A percentile compares a stretch with the other conserved stretches of the same genome.
phyloP scores from a whole-genome alignment of 495 filamentous ascomycete species.

The Penicillium crystallinum region DNA sequence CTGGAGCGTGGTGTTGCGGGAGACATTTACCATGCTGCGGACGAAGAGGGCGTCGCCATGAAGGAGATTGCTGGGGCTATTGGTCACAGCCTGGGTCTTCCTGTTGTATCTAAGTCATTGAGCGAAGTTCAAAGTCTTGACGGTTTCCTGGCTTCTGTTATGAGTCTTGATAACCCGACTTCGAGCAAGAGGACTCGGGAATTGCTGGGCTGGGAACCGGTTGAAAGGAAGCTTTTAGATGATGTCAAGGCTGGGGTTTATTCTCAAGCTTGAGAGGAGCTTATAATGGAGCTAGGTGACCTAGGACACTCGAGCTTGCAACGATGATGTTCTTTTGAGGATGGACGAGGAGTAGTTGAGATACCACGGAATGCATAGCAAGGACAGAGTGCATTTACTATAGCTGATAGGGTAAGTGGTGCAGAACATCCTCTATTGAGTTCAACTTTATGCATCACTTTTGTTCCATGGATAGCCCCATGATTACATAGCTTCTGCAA shows the following conservation, averaged over 20 bases:
- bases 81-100: constrained; percentile 28
- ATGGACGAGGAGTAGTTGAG: background rate
- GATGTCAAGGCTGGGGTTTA: constrained; percentile 34
- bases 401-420: background rate
- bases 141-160: constrained; percentile 18
- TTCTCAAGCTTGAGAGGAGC: background rate
- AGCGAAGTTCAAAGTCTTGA: constrained; percentile 32
- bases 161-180: constrained; percentile 29
- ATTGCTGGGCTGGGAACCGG: constrained; percentile 36
- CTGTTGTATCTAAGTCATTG: constrained; percentile 19
- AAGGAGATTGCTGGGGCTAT: constrained; percentile 39
- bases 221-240: constrained; percentile 25
- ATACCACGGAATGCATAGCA: background rate
- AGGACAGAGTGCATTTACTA: background rate
- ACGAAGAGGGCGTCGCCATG: constrained; percentile 31
- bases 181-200: constrained; percentile 39
- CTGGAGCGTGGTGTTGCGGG: constrained; percentile 40
- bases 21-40: constrained; percentile 36
- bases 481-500: constrained; percentile 10
- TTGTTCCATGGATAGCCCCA: constrained; percentile 1
- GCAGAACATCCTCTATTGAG: background rate
- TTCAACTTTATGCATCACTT: background rate
- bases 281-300: background rate
- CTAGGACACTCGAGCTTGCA: background rate
- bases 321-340: background rate